phyloP scores from a whole-genome alignment of 2,329 filamentous ascomycete genomes.

The Penicillium sp. region DNA sequence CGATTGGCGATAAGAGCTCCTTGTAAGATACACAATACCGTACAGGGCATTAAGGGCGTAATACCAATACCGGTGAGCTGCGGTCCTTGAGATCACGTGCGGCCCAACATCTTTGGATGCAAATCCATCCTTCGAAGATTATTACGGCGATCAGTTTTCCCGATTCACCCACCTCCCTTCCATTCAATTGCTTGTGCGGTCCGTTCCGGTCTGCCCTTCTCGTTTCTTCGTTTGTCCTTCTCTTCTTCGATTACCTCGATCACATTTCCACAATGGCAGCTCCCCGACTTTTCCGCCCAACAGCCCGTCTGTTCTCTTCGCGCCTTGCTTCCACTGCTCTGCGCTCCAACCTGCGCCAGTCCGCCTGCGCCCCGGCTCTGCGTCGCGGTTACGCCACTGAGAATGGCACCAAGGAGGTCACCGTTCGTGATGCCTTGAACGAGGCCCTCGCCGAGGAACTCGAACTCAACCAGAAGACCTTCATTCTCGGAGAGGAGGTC shows the following conservation, averaged over 20 bases:
- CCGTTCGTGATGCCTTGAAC: conserved; percentile 95
- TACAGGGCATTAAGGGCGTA: neutral
- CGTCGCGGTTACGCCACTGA: conserved; percentile 60
- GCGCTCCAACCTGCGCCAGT: conserved; percentile 57
- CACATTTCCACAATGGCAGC: conserved; percentile 55
- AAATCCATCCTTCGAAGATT: conserved; percentile 25
- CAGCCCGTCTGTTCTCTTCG: conserved; percentile 63
- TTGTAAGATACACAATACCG: neutral
- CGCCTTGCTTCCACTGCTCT: conserved; percentile 52
- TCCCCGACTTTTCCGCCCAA: conserved; percentile 65
- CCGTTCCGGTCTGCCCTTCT: conserved; percentile 20
- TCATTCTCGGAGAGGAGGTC: conserved; percentile 95
- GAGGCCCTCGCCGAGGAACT: conserved; percentile 98
- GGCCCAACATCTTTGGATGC: conserved; percentile 39
- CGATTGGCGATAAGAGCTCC: neutral
- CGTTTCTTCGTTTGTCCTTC: conserved; percentile 15
- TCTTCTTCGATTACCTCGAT: conserved; percentile 52
- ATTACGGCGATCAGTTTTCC: conserved; percentile 8
- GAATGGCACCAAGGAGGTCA: conserved; percentile 81
- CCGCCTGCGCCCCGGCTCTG: conserved; percentile 50
- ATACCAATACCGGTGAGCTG: conserved; percentile 38
- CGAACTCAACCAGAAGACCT: conserved; percentile 91
- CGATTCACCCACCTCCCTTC: conserved; percentile 5
- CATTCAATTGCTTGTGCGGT: conserved; percentile 17
- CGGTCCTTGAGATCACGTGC: conserved; percentile 32